Percentiles rank a stretch among this genome's conserved stretches.
Evolutionary conservation across 1,284 basidiomycete genomes (phyloP).

Genomic region (Flammula alnicola): DNA sequence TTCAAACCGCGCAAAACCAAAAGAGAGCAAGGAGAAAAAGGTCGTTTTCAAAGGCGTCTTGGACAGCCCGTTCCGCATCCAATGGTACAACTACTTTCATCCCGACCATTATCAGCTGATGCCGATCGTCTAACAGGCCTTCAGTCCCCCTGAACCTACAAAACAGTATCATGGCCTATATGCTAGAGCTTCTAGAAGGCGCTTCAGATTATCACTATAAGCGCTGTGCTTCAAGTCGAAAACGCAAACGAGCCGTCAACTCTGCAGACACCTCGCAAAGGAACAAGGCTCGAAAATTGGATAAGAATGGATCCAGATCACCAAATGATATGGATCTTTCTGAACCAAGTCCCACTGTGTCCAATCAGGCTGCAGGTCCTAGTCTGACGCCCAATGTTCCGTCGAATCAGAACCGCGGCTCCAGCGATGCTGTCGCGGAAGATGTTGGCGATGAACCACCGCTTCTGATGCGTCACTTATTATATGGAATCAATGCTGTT

Average conservation of each 20-base stretch:
- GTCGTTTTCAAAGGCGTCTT: conserved; percentile 70
- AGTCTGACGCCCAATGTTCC: neutral
- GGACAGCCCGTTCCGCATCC: conserved; percentile 72
- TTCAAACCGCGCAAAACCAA: conserved; percentile 64
- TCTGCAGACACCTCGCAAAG: conserved; percentile 14
- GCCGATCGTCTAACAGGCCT: conserved; percentile 55
- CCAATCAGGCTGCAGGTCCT: neutral
- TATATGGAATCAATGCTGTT: conserved; percentile 81
- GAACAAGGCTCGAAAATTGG: conserved; percentile 25
- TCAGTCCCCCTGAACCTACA: conserved; percentile 65
- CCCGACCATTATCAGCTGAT: conserved; percentile 4
- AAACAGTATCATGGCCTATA: conserved; percentile 55
- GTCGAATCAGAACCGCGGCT: neutral
- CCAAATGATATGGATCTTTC: neutral
- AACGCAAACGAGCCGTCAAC: conserved; percentile 39
- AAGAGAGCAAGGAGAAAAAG: conserved; percentile 48
- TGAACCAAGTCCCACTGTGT: neutral
- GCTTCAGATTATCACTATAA: conserved; percentile 48
- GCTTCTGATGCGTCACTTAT: conserved; percentile 54
- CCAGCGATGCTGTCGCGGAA: neutral
- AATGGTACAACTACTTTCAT: conserved; percentile 52
- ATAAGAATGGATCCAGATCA: conserved; percentile 2
- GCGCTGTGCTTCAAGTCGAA: conserved; percentile 37
- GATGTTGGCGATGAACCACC: conserved; percentile 35
- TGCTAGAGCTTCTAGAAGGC: conserved; percentile 53